These are phyloP conservation scores for Euptelea pleiosperma DNA, from an alignment of 164 flowering plant species.

Conservation along the genomic window DNA sequence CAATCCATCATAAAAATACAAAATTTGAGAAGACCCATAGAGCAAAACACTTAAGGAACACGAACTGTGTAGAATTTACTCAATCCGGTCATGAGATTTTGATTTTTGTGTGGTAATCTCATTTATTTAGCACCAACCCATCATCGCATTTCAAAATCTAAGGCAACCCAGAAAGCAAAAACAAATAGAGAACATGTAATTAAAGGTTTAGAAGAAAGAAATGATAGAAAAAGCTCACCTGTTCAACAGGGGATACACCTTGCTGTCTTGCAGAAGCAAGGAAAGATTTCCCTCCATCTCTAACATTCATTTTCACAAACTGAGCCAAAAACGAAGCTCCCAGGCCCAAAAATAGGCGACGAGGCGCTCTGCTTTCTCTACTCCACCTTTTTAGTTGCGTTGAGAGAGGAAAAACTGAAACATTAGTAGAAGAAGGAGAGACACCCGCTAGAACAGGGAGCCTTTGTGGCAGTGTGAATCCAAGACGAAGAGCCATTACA, in stretches of 20 bases:
- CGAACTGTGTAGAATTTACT: no score
- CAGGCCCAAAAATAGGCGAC: slow-evolving; percentile 54
- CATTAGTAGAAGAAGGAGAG: slow-evolving; percentile 1
- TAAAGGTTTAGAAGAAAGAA: no score
- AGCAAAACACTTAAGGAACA: no score
- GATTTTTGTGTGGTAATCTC: no score
- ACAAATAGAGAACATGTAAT: background rate
- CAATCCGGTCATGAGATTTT: no score
- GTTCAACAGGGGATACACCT: slow-evolving; percentile 40
- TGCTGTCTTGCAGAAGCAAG: slow-evolving; percentile 59
- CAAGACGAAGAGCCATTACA: slow-evolving; percentile 14
- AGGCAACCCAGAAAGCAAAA: slow-evolving; percentile 7
- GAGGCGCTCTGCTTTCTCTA: slow-evolving; percentile 21
- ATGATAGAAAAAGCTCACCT: slow-evolving; percentile 33
- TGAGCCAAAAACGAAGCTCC: slow-evolving; percentile 55
- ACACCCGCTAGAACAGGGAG: slow-evolving; percentile 7
- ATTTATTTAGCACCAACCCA: no score
- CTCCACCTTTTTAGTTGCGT: slow-evolving; percentile 12
- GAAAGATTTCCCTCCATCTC: slow-evolving; percentile 39
- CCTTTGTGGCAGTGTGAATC: background rate
- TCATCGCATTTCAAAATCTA: no score
- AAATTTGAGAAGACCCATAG: background rate
- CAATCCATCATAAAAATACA: background rate
- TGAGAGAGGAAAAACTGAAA: slow-evolving; percentile 7
- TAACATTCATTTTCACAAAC: slow-evolving; percentile 44